Evolutionary conservation across 345 rosid genomes (phyloP).

Genomic region (Eutrema japonicum): DNA sequence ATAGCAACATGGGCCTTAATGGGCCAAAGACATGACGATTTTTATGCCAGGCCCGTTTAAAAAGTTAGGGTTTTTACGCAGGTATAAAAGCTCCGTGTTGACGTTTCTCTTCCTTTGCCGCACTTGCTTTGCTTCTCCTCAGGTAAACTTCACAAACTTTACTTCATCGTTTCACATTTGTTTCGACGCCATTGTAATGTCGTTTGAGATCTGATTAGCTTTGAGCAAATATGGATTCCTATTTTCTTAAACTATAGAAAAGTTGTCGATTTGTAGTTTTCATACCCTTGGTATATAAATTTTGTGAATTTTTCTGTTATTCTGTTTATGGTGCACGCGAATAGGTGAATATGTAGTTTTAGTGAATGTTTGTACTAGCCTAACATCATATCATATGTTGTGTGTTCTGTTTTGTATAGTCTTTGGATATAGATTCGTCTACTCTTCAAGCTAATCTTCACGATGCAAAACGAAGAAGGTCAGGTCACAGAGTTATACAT

Average conservation of each 20-base stretch:
- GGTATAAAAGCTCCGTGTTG: neutral
- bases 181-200: neutral
- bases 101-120: conserved; percentile 31
- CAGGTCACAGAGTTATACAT: conserved; percentile 76
- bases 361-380: neutral
- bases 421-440: conserved; percentile 29
- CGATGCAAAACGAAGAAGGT: conserved; percentile 94
- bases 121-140: conserved; percentile 42
- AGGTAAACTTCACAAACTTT: neutral
- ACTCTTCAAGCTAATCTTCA: conserved; percentile 35
- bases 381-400: no score
- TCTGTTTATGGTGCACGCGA: neutral
- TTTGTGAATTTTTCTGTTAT: neutral
- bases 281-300: neutral
- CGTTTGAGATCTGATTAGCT: neutral
- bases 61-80: conserved; percentile 16
- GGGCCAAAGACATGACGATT: neutral
- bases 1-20: neutral
- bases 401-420: neutral
- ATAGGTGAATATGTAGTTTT: neutral
- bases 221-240: neutral
- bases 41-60: neutral
- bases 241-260: neutral
- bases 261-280: neutral
- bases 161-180: neutral